A percentile compares a stretch with the other conserved stretches of the same genome.
Evolutionary conservation across 1,284 basidiomycete genomes (phyloP).

Genomic region (Cutaneotrichosporon spelunceum): DNA sequence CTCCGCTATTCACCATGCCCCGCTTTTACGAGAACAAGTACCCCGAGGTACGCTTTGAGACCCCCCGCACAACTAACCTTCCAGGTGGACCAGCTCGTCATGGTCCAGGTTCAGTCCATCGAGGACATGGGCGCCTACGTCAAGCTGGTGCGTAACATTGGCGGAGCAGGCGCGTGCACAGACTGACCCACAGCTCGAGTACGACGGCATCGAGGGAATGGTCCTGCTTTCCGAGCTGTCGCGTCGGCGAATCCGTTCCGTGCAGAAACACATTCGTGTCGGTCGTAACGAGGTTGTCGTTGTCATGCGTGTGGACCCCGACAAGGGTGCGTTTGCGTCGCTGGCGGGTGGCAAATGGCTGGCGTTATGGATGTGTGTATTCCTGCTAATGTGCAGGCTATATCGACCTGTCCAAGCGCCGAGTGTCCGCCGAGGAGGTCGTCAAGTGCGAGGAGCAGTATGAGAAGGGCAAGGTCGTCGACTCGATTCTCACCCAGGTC

Average conservation of each 20-base stretch:
- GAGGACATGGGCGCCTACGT: constrained; percentile 99
- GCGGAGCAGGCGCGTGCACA: constrained; percentile 1
- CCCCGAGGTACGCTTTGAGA: constrained; percentile 49
- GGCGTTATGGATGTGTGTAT: too few species aligned
- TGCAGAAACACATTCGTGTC: constrained; percentile 96
- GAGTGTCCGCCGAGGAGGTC: constrained; percentile 98
- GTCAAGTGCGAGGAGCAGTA: constrained; percentile 97
- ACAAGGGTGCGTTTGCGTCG: constrained; percentile 68
- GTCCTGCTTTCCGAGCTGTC: constrained; percentile 96
- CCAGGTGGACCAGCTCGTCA: constrained; percentile 92
- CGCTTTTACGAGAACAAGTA: constrained; percentile 55
- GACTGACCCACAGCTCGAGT: constrained; percentile 70
- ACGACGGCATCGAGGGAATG: constrained; percentile 99
- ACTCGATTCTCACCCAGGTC: constrained; percentile 90
- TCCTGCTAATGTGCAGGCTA: constrained; percentile 63
- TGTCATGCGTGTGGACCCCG: constrained; percentile 96
- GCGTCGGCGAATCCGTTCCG: constrained; percentile 91
- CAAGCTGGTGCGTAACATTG: constrained; percentile 70
- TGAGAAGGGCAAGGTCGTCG: constrained; percentile 94
- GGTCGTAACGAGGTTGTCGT: constrained; percentile 99
- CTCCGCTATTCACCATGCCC: constrained; percentile 37
- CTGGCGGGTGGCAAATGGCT: constrained; percentile 31
- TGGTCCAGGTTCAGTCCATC: constrained; percentile 98
- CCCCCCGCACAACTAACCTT: not conserved
- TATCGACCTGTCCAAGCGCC: constrained; percentile 97